These are phyloP conservation scores for Crithidia brevicula DNA, from an alignment of 208 protist genomes.

Conservation along the genomic window DNA sequence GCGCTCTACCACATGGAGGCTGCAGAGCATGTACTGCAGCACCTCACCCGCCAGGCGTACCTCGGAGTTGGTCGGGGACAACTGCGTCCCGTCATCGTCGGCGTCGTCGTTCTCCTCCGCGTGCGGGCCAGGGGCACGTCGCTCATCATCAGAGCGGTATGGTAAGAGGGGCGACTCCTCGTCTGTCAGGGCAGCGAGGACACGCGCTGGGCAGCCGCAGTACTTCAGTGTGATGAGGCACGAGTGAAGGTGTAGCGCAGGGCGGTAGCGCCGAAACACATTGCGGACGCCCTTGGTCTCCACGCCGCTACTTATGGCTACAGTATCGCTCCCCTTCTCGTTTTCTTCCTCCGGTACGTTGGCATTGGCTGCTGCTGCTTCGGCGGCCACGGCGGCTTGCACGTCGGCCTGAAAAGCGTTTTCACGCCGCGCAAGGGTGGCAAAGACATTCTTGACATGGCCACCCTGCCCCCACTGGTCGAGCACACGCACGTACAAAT, in stretches of 20 bases:
- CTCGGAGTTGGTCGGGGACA: no score
- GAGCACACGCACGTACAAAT: conserved; percentile 54
- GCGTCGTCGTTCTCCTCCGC: not conserved
- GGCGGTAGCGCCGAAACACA: conserved; percentile 15
- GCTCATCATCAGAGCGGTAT: no score
- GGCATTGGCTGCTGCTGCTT: conserved; percentile 6
- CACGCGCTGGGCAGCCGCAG: conserved; percentile 13
- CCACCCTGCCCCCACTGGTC: conserved; percentile 49
- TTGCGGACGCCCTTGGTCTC: not conserved
- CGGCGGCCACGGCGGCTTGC: conserved; percentile 8
- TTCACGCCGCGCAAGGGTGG: conserved; percentile 35
- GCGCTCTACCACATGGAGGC: conserved; percentile 26
- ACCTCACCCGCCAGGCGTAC: conserved; percentile 31
- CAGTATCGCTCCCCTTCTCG: no score
- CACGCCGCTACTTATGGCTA: no score
- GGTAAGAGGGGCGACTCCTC: no score
- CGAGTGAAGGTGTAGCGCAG: conserved; percentile 34
- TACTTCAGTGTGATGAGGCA: conserved; percentile 32
- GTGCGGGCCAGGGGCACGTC: no score
- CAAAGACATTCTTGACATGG: conserved; percentile 55
- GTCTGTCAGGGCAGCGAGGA: not conserved
- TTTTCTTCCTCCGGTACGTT: no score
- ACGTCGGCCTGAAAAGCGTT: conserved; percentile 15
- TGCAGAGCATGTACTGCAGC: conserved; percentile 39
- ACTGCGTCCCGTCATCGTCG: no score